These are phyloP conservation scores for Nakazawaea molendinolei DNA, from an alignment of 805 yeast genomes.

Conservation along the genomic window DNA sequence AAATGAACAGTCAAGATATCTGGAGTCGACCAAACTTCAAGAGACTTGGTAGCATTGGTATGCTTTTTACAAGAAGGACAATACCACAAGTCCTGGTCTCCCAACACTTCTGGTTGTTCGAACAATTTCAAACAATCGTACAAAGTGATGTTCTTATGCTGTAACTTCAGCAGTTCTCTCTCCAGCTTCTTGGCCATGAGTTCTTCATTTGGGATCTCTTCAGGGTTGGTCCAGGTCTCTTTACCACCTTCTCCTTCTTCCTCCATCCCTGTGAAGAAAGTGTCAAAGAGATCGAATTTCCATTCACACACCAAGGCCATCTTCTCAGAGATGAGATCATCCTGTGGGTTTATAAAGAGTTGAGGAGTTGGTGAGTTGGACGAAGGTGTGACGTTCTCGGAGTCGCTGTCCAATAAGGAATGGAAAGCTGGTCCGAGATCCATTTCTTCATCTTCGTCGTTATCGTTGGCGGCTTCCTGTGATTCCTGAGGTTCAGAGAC, in stretches of 20 bases:
- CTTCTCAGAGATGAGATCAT: conserved; percentile 17
- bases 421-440: background rate
- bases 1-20: conserved; percentile 85
- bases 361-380: conserved; percentile 12
- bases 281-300: conserved; percentile 40
- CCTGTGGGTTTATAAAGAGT: background rate
- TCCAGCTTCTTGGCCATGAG: conserved; percentile 38
- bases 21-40: conserved; percentile 91
- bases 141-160: conserved; percentile 41
- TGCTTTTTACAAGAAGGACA: conserved; percentile 88
- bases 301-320: conserved; percentile 62
- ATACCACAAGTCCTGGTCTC: conserved; percentile 89
- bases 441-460: conserved; percentile 7
- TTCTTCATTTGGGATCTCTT: conserved; percentile 44
- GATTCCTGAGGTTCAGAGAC: too few species aligned
- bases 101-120: conserved; percentile 75
- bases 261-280: conserved; percentile 44
- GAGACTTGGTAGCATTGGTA: conserved; percentile 82
- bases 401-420: background rate
- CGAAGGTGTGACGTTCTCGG: conserved; percentile 10
- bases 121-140: conserved; percentile 72
- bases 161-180: conserved; percentile 20
- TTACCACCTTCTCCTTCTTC: conserved; percentile 39
- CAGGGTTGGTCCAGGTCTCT: conserved; percentile 52
- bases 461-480: conserved; percentile 3